Percentiles rank a stretch among this genome's conserved stretches.
phyloP scores from a whole-genome alignment of 352 stramenopile species.

The Globisporangium viniferum region DNA sequence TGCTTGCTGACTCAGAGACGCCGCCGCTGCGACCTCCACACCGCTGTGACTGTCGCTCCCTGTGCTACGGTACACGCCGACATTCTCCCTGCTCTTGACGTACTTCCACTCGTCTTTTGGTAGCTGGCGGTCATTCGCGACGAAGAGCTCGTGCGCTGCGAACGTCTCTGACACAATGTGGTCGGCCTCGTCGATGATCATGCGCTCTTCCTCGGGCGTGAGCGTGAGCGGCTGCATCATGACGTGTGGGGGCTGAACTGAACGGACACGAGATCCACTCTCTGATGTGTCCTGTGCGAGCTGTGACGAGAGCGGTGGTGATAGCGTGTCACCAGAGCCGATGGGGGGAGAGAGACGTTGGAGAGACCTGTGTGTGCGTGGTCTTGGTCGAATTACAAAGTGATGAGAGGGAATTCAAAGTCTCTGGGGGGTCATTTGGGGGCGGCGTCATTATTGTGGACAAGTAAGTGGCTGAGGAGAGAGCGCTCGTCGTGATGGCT shows the following conservation, averaged over 20 bases:
- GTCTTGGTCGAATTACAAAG: neutral
- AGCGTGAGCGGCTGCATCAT: constrained; percentile 16
- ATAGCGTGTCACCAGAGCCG: no score
- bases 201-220: constrained; percentile 5
- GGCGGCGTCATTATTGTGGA: no score
- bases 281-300: no score
- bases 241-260: neutral
- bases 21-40: neutral
- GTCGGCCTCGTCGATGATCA: constrained; percentile 8
- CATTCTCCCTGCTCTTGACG: constrained; percentile 38
- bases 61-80: constrained; percentile 26
- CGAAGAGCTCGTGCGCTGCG: neutral
- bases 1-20: neutral
- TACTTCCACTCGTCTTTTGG: constrained; percentile 28
- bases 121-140: constrained; percentile 18
- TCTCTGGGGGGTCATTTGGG: no score
- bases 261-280: no score
- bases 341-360: neutral
- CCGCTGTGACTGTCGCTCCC: neutral
- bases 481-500: no score
- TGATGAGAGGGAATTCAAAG: neutral
- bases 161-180: constrained; percentile 12
- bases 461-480: no score
- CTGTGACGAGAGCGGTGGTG: no score
- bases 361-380: neutral